Evolutionary conservation across 805 yeast species (phyloP).

Genomic region (Ogataea parapolymorpha): DNA sequence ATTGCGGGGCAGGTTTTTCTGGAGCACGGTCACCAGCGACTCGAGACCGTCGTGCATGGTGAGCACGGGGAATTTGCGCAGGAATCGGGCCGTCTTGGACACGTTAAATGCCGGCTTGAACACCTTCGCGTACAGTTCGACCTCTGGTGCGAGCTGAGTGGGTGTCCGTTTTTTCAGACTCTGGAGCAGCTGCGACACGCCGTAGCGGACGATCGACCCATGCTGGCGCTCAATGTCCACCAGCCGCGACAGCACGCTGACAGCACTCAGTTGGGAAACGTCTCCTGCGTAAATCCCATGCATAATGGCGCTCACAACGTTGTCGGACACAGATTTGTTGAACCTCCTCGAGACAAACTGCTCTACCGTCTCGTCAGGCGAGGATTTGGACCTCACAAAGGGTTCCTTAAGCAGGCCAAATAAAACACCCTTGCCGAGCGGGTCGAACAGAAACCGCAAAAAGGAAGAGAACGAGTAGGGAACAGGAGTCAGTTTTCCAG

Average conservation of each 20-base stretch:
- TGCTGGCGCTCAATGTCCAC: slow-evolving; percentile 54
- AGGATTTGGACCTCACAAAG: slow-evolving; percentile 33
- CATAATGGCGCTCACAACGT: slow-evolving; percentile 73
- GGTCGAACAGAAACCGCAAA: slow-evolving; percentile 28
- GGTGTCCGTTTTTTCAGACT: slow-evolving; percentile 9
- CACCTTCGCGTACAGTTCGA: slow-evolving; percentile 37
- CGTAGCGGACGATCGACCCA: slow-evolving; percentile 55
- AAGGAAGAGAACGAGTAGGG: slow-evolving; percentile 40
- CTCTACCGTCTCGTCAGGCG: slow-evolving; percentile 67
- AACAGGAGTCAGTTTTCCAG: slow-evolving; percentile 48
- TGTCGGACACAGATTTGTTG: slow-evolving; percentile 50
- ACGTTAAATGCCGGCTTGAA: slow-evolving; percentile 43
- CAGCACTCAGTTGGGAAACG: slow-evolving; percentile 58
- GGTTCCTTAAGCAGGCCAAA: slow-evolving; percentile 50
- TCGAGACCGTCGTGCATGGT: slow-evolving; percentile 54
- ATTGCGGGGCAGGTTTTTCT: slow-evolving; percentile 39
- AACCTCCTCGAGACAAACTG: slow-evolving; percentile 67
- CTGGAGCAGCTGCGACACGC: slow-evolving; percentile 34
- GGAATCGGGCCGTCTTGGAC: slow-evolving; percentile 29
- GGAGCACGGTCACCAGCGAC: slow-evolving; percentile 44
- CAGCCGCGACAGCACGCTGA: slow-evolving; percentile 54
- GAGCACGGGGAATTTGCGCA: slow-evolving; percentile 61
- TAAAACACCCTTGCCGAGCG: slow-evolving; percentile 32
- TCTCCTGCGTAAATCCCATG: slow-evolving; percentile 96
- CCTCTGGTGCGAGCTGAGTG: slow-evolving; percentile 23